Evolutionary conservation across 2,329 filamentous ascomycete genomes (phyloP), one percentile per base, ranked within the genome.

Genomic region (Exophiala phaeomuriformis): DNA sequence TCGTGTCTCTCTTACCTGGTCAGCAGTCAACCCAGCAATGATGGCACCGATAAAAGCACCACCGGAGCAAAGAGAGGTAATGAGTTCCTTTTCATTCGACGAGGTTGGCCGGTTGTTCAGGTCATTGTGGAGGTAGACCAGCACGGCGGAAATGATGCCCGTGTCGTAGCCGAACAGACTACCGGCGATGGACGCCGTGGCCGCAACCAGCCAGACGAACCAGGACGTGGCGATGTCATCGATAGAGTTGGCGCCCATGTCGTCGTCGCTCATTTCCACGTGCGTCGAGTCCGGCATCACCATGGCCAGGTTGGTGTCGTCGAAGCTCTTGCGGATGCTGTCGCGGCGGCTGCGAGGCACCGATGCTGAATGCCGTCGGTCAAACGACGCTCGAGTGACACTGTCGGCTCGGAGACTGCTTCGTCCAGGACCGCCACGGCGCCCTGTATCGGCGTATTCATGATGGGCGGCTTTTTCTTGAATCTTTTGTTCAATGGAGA

Each of bases 151-250:
- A 53, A 83, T 82, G 12, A 83, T 79, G 40, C 80, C 80, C 40
- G 80, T 83, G 62, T 83, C 80, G 63, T 81, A 83, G 51, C 80
- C 80, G 67, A 83, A 83, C n/a, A 83, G 66, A 10, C 82, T 66
- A 2, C 80, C 80, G 47, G 74, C 77, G n/a, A 83, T 73, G 2
- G 78, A 77, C 3, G 79, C 79, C 12, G 78, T 76, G 40, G 79
- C 70, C 1, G 78, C 81, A 41, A 82, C 66, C 3, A 70, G 67
- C 75, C 76, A 81, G 41, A 81, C 75, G 52, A 81, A 80, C 53
- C 61, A 69, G 5, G 68, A 69, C 3, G 69, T 61, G n/a, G 69
- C 65, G 1, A 70, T 68, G 9, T 67, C 61, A 43, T 74, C 71
- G 45, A 74, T 71, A 19, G 56, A 60, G 37, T 51, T 47, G 32